phyloP scores from a whole-genome alignment of 1,139 yeast species.

The Casaregolazyma lundiana region DNA sequence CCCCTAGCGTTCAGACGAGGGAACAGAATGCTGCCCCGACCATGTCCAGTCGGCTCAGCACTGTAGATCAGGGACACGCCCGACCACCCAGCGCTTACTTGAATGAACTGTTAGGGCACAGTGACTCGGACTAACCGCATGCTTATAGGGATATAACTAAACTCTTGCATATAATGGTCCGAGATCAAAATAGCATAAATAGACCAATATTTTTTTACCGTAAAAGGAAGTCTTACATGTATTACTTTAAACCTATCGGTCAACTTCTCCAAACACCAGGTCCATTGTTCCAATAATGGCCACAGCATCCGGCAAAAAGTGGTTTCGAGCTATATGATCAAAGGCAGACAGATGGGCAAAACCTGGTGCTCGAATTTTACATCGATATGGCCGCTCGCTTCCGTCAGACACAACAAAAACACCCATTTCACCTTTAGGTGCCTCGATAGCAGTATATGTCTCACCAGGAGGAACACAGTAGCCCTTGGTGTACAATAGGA shows the following conservation, averaged over 20 bases:
- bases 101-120: slow-evolving; percentile 34
- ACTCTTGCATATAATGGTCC: neutral
- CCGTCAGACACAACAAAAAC: slow-evolving; percentile 89
- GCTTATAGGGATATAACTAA: neutral
- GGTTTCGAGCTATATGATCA: slow-evolving; percentile 81
- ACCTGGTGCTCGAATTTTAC: slow-evolving; percentile 92
- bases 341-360: slow-evolving; percentile 87
- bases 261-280: slow-evolving; percentile 91
- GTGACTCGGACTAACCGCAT: slow-evolving; percentile 16
- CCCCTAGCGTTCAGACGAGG: slow-evolving; percentile 11
- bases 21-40: slow-evolving; percentile 6
- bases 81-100: slow-evolving; percentile 39
- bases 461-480: slow-evolving; percentile 88
- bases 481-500: slow-evolving; percentile 82
- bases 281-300: slow-evolving; percentile 96
- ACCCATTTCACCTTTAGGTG: slow-evolving; percentile 96
- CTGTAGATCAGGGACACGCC: slow-evolving; percentile 18
- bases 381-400: slow-evolving; percentile 83
- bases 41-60: slow-evolving; percentile 12
- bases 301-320: slow-evolving; percentile 86
- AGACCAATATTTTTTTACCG: slow-evolving; percentile 1
- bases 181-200: neutral
- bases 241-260: slow-evolving; percentile 48
- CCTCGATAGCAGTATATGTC: slow-evolving; percentile 88
- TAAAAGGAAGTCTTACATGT: too few species aligned